These are phyloP conservation scores for Fagopyrum esculentum DNA, from an alignment of 148 eudicot genomes.

Conservation along the genomic window DNA sequence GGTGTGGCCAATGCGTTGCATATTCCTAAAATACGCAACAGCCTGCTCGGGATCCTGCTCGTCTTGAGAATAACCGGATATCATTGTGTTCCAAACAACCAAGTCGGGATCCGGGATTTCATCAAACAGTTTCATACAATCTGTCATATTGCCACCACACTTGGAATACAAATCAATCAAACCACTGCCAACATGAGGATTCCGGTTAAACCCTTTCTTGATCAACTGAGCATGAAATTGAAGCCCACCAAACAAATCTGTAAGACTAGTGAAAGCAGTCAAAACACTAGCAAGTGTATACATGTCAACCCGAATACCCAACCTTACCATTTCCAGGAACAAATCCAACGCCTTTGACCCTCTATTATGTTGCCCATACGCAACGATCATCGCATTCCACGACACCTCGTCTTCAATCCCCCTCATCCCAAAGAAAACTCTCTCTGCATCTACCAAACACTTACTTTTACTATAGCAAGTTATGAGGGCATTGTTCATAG, in stretches of 20 bases:
- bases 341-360: constrained; percentile 50
- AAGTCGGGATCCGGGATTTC: constrained; percentile 61
- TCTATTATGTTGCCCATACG: constrained; percentile 48
- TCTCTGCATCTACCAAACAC: constrained; percentile 41
- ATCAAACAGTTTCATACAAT: constrained; percentile 43
- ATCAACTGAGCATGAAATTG: constrained; percentile 71
- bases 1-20: constrained; percentile 44
- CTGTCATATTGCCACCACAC: constrained; percentile 39
- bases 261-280: constrained; percentile 65
- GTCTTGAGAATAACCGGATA: constrained; percentile 57
- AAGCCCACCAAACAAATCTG: constrained; percentile 52
- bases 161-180: constrained; percentile 71
- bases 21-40: constrained; percentile 43
- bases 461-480: constrained; percentile 57
- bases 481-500: constrained; percentile 57
- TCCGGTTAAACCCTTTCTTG: constrained; percentile 54
- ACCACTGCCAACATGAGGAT: constrained; percentile 69
- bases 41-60: constrained; percentile 60
- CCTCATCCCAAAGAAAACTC: constrained; percentile 38
- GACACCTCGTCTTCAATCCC: constrained; percentile 63
- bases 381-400: constrained; percentile 87
- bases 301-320: constrained; percentile 51
- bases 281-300: constrained; percentile 80
- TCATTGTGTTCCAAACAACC: constrained; percentile 81
- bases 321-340: constrained; percentile 52